A percentile compares a stretch with the other conserved stretches of the same genome.
Conservation (phyloP, 371 early-diverging fungal genomes). For the Basidiobolus meristosporus region DNA sequence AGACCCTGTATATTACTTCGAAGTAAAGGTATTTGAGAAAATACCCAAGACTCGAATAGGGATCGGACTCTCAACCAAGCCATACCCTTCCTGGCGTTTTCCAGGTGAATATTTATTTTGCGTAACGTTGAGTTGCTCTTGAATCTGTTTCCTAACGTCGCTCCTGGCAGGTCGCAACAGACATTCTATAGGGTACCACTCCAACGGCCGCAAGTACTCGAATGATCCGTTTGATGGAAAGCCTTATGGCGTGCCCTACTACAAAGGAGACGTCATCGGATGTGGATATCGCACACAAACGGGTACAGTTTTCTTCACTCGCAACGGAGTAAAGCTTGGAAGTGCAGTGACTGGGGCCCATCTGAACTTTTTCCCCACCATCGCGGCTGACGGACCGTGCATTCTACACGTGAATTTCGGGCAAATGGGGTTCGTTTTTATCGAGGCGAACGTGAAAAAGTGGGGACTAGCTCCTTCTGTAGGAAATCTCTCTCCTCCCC, state of each 20-base stretch:
- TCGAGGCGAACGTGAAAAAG: slow-evolving; percentile 65
- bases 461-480: slow-evolving; percentile 59
- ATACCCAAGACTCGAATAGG: slow-evolving; percentile 28
- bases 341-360: slow-evolving; percentile 26
- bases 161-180: slow-evolving; percentile 24
- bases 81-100: slow-evolving; percentile 39
- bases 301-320: slow-evolving; percentile 59
- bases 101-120: slow-evolving; percentile 26
- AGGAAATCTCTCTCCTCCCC: slow-evolving; percentile 38
- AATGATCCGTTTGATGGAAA: slow-evolving; percentile 40
- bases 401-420: slow-evolving; percentile 39
- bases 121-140: background rate
- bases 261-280: slow-evolving; percentile 56
- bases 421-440: slow-evolving; percentile 38
- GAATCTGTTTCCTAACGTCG: no score
- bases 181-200: slow-evolving; percentile 50
- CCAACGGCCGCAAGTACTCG: slow-evolving; percentile 24
- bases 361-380: slow-evolving; percentile 35
- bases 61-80: slow-evolving; percentile 46
- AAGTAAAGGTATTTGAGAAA: slow-evolving; percentile 49
- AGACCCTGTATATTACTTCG: slow-evolving; percentile 58
- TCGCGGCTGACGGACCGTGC: slow-evolving; percentile 41
- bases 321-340: slow-evolving; percentile 44
- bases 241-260: slow-evolving; percentile 31
- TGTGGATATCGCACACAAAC: slow-evolving; percentile 55